Conservation (phyloP, 495 filamentous ascomycete species). For the Massariosphaeria phaeospora region DNA sequence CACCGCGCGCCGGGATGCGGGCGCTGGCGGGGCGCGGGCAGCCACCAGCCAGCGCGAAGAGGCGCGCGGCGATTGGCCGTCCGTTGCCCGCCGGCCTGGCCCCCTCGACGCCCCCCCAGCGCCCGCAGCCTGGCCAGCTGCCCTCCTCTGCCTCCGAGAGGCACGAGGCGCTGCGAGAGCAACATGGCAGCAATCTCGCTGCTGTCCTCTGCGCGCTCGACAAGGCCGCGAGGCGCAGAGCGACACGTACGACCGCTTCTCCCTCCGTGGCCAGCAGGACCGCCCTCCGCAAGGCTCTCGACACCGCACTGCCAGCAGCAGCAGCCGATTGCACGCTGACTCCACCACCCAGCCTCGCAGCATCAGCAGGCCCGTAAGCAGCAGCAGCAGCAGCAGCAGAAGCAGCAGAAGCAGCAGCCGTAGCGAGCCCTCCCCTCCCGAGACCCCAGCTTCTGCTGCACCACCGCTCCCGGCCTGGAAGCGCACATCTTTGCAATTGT, state of each 20-base stretch:
- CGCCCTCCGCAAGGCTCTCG: not conserved
- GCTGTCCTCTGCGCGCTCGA: too few species aligned
- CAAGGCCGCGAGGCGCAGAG: too few species aligned
- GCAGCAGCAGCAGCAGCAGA: not conserved
- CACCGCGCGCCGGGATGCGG: too few species aligned
- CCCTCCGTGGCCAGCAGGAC: too few species aligned
- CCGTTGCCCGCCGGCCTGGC: not conserved
- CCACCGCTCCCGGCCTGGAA: constrained; percentile 22
- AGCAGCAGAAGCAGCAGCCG: not conserved
- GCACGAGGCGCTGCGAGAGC: not conserved
- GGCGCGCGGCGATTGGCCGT: not conserved
- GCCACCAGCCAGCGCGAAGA: constrained; percentile 7
- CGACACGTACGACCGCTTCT: too few species aligned
- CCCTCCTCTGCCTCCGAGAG: constrained; percentile 14
- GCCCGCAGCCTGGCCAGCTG: constrained; percentile 15
- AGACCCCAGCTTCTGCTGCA: constrained; percentile 5
- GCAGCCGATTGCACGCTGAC: not conserved
- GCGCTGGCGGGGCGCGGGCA: not conserved
- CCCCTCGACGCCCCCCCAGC: not conserved
- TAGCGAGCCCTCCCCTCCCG: not conserved
- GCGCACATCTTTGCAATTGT: constrained; percentile 27
- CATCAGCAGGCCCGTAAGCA: not conserved
- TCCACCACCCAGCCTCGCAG: not conserved
- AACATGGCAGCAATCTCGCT: too few species aligned
- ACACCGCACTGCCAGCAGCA: not conserved